Base-by-base conservation (phyloP, 768 basidiomycete species). In the Hypholoma fasciculare region DNA sequence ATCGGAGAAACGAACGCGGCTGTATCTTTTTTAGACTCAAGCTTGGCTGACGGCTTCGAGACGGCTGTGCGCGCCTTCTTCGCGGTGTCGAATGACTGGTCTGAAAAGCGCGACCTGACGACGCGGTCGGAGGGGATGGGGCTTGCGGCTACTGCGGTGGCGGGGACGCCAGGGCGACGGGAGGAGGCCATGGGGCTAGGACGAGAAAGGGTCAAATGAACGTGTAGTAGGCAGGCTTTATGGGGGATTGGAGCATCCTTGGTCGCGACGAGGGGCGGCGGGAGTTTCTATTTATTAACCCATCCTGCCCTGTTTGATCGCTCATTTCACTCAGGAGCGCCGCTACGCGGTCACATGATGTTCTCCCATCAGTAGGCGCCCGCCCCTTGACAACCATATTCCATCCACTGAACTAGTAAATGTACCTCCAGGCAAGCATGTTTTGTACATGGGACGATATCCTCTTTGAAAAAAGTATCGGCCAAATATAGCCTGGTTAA, bases 41-140 rank as follows among this genome's bases (percentile, higher is more conserved):
- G 65, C 59, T 68, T 74, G 42, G 72, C 67, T 42, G 62, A 60
- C 23, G 68, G 52, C 63, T 66, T 74, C 58, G 58, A 65, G 47
- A 58, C 61, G 52, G 58, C 60, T 5, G 72, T 69, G 51, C 74
- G 72, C 36, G 70, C 55, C 58, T 68, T 67, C 57, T 68, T 72
- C 51, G 61, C 64, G 42, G 69, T 71, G 16, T 67, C 69, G 49
- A 81, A 64, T 8, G 80, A 79, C 65, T 79, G 81, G 61, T 84
- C 83, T 16, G 82, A 80, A 60, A 75, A 77, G 59, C 78, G 76
- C 37, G 77, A 77, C 71, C 77, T 80, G 62, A 82, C 70, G 53
- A 76, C 63, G 61, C 74, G 77, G 58, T 83, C 82, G 42, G 69
- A 63, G 58, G 74, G 70, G 38, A 66, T 68, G 58, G 71, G 71